Evolutionary conservation across 1,139 yeast genomes (phyloP).

Genomic region (Debaryomyces singareniensis): DNA sequence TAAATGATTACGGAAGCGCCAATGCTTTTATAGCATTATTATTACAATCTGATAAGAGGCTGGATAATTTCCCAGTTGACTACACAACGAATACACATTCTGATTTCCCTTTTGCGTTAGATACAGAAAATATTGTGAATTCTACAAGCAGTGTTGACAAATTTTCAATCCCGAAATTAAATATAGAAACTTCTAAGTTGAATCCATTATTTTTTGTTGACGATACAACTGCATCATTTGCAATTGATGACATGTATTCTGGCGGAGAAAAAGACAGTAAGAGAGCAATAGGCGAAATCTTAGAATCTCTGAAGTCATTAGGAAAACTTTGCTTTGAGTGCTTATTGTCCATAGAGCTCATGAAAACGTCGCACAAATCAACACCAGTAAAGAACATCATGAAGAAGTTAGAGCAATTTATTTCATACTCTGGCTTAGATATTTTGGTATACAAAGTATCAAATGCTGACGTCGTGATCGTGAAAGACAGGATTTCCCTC

Average conservation of each 20-base stretch:
- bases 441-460: neutral
- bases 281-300: neutral
- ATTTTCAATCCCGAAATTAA: constrained; percentile 3
- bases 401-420: constrained; percentile 2
- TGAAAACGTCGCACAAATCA: constrained; percentile 1
- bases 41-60: too few relatives aligned
- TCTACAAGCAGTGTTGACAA: too few relatives aligned
- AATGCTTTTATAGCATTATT: too few relatives aligned
- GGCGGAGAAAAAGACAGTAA: neutral
- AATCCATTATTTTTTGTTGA: constrained; percentile 2
- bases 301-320: constrained; percentile 4
- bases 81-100: too few relatives aligned
- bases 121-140: too few relatives aligned
- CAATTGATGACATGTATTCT: neutral
- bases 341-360: constrained; percentile 1
- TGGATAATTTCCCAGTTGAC: too few relatives aligned
- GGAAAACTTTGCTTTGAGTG: constrained; percentile 6
- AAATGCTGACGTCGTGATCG: neutral
- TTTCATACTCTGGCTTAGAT: constrained; percentile 2
- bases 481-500: neutral
- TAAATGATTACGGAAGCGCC: too few relatives aligned
- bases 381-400: constrained; percentile 2
- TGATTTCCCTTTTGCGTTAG: too few relatives aligned
- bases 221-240: neutral
- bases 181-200: constrained; percentile 1